These are phyloP conservation scores for Fraxinus platypoda DNA, from an alignment of 305 asterid genomes.

Conservation along the genomic window DNA sequence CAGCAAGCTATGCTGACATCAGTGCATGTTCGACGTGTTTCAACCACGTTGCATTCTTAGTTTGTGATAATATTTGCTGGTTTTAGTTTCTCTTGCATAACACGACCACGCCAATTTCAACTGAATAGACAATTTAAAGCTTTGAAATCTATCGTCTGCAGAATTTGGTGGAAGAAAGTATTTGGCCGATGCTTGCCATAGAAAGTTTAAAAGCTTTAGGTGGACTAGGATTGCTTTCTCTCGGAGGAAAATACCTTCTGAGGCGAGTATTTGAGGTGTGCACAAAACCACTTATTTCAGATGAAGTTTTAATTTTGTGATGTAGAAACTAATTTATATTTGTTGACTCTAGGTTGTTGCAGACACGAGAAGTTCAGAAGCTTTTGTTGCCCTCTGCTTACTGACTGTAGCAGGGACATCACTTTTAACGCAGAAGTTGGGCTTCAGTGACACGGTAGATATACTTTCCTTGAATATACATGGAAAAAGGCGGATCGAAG, in stretches of 20 bases:
- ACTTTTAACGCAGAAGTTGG: slow-evolving; percentile 85
- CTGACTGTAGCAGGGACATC: slow-evolving; percentile 97
- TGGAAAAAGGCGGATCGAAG: slow-evolving; percentile 7
- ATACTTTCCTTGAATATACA: slow-evolving; percentile 20
- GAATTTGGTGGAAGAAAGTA: slow-evolving; percentile 74
- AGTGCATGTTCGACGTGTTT: not conserved
- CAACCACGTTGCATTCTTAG: not conserved
- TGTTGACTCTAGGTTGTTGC: slow-evolving; percentile 77
- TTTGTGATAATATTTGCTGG: not conserved
- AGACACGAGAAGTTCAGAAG: slow-evolving; percentile 94
- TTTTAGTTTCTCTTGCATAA: slow-evolving; percentile 9
- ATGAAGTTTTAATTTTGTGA: slow-evolving; percentile 4
- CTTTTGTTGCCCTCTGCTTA: slow-evolving; percentile 96
- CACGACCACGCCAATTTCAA: not conserved
- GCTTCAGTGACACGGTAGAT: slow-evolving; percentile 98
- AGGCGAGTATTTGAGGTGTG: slow-evolving; percentile 91
- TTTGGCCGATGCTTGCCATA: slow-evolving; percentile 85
- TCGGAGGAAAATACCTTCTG: slow-evolving; percentile 82
- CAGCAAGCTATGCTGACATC: not conserved
- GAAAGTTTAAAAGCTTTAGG: slow-evolving; percentile 92
- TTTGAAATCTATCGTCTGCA: slow-evolving; percentile 43
- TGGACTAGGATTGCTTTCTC: slow-evolving; percentile 90
- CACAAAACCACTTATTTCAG: slow-evolving; percentile 13
- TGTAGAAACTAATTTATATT: slow-evolving; percentile 30
- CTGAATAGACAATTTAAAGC: slow-evolving; percentile 7